Base-by-base conservation (phyloP, 2,329 filamentous ascomycete species). In the Akanthomyces muscarius region DNA sequence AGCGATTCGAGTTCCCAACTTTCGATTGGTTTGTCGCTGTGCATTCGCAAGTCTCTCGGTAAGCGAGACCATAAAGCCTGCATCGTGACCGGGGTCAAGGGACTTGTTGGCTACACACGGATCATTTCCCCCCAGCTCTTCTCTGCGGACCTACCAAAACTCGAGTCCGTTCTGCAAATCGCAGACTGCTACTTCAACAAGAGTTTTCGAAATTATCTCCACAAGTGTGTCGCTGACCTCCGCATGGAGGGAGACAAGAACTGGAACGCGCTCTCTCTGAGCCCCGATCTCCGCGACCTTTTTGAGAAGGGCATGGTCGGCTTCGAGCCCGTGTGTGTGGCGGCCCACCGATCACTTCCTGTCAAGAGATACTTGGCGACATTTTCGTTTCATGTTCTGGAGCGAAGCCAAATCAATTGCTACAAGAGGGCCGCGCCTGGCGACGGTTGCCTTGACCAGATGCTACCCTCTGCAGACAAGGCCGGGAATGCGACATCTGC, bases 171-270 rank as follows among this genome's bases (percentile, higher is more conserved):
- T 4, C 6, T 53, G 1, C 2, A 16, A 4, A 18, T 38, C 2
- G 10, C 10, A 13, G 11, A 2, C 8, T 41, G 11, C 1, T 56
- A 33, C 25, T 44, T 56, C 5, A 8, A 30, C 18, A 4, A 0
- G 1, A 30, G 8, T 4, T 45, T 56, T 7, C 2, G 5, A 4
- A 4, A 2, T 0, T 48, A 36, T 3, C 18, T 48, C 28, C 1
- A 1, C 3, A 1, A 0, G 2, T 13, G 18, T 6, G 4, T 57
- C 11, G 1, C 16, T 2, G 18, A 1, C 13, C 55, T 58, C 2
- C 55, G 21, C 11, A 4, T 16, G 13, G 5, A 3, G 3, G 55
- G 54, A 5, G 42, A 58, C 14, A 33, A 38, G 33, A 4, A 14
- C 4, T 50, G 45, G 44, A 58, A 58, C 30, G 21, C 38, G 1